Evolutionary conservation across 176 grass and related monocot genomes (phyloP).

Genomic region (Oryza meridionalis): DNA sequence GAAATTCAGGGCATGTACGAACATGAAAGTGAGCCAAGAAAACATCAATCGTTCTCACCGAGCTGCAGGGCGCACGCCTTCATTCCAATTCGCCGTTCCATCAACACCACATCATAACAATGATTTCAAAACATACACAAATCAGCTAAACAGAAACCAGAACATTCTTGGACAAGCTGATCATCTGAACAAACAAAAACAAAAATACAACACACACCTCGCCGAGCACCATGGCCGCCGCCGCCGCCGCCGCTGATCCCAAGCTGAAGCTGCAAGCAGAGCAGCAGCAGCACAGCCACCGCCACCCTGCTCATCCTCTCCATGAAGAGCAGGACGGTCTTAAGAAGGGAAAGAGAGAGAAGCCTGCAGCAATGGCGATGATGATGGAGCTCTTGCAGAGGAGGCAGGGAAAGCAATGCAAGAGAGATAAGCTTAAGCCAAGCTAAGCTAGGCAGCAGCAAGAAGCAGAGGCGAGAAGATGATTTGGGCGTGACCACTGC

Average conservation of each 20-base stretch:
- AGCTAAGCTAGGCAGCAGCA: background rate
- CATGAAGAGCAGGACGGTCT: background rate
- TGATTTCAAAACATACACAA: background rate
- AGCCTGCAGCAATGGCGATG: background rate
- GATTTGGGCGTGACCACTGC: slow-evolving; percentile 20
- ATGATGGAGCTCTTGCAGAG: background rate
- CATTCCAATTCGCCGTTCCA: slow-evolving; percentile 6
- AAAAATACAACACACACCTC: background rate
- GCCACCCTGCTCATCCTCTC: background rate
- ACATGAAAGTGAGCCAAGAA: background rate
- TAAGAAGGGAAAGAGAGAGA: background rate
- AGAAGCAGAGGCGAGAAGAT: background rate
- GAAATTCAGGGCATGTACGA: background rate
- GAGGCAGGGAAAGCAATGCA: no score
- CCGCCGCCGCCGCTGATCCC: background rate
- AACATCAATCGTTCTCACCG: slow-evolving; percentile 29
- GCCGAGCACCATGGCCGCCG: slow-evolving; percentile 25
- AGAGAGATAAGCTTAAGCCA: background rate
- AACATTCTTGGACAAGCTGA: background rate
- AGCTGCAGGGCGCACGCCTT: background rate
- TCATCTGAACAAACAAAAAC: background rate
- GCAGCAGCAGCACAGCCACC: background rate
- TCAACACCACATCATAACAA: background rate
- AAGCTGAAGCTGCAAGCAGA: background rate
- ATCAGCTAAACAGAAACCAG: background rate